Evolutionary conservation across 805 yeast genomes (phyloP).

Genomic region (Metschnikowia drakensbergensis): DNA sequence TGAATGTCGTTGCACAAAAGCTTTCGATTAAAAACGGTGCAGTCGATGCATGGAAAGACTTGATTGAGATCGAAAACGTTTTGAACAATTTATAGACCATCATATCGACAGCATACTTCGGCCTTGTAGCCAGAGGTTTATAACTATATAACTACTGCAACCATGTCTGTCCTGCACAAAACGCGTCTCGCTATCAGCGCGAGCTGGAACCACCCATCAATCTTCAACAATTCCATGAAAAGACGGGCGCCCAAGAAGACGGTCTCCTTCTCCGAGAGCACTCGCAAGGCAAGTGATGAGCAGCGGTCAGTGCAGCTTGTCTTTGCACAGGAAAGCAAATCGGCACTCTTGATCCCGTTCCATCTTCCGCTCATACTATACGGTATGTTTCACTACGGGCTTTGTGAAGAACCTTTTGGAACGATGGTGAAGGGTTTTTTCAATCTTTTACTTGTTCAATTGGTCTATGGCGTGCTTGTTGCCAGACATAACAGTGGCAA

Average conservation of each 20-base stretch:
- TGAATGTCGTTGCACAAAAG: conserved; percentile 50
- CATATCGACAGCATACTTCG: not conserved
- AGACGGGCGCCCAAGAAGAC: conserved; percentile 13
- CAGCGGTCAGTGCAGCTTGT: not conserved
- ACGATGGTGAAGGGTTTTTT: conserved; percentile 27
- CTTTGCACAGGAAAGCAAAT: conserved; percentile 8
- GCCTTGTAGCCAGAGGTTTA: not conserved
- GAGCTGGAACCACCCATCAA: no score
- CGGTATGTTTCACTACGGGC: conserved; percentile 30
- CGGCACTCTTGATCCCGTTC: conserved; percentile 24
- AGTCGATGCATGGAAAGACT: conserved; percentile 64
- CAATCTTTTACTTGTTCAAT: conserved; percentile 22
- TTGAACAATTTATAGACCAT: conserved; percentile 24
- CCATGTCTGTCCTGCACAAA: not conserved
- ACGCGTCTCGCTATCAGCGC: conserved; percentile 1
- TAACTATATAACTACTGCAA: not conserved
- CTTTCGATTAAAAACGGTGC: conserved; percentile 53
- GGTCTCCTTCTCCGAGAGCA: conserved; percentile 14
- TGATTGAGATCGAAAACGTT: conserved; percentile 51
- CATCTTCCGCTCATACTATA: conserved; percentile 26
- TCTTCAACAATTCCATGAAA: conserved; percentile 6
- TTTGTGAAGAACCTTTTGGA: conserved; percentile 22
- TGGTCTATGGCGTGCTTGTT: conserved; percentile 19
- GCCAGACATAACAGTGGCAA: not conserved
- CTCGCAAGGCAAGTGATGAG: conserved; percentile 5